Base-by-base conservation (phyloP, 345 rosid genomes). In the Hibiscus tridactylites region DNA sequence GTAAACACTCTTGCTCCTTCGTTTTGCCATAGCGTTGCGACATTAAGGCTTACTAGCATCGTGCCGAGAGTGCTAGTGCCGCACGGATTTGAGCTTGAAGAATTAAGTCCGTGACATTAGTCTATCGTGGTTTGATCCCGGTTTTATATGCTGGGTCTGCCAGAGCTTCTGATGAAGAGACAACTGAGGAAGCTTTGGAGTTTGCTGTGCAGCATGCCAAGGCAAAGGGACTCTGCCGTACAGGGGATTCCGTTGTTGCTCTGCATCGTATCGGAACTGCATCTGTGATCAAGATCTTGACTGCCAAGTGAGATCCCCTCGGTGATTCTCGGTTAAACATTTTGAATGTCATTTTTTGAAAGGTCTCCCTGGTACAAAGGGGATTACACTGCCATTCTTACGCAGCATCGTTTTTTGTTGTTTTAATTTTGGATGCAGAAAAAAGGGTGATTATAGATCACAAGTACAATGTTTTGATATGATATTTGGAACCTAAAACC, bases 161-260 rank as follows among this genome's bases (percentile, higher is more conserved):
- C 10, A 81, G 86, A 83, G 97, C 97, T 46, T 91, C 98, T 0
- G 80, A 88, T 70, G 93, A 84, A 5, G 97, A 95, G 79, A 90
- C 97, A 5, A 95, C 97, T 8, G 99, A 89, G 67, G 96, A 95
- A 85, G 96, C 97, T 70, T 78, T 95, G 16, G 99, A 85, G 70
- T 95, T 88, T 76, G 88, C 97, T 2, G 77, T 92, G 59, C 74
- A 85, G 73, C 78, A 85, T 67, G 99, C 87, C 19, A 90, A 92
- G 82, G 78, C 74, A 29, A 89, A 75, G 77, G 92, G 87, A 64
- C 81, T 95, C 29, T 92, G 99, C 78, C 85, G 84, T 73, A 82
- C 71, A 11, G 97, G 97, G 42, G 99, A 95, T 71, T 89, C 97
- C 0, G 89, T 89, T 37, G 97, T 92, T 65, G 99, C 91, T 70